Percentiles rank a stretch among this genome's conserved stretches.
Evolutionary conservation across 1,139 yeast genomes (phyloP).

Genomic region (Pichia cactophila): DNA sequence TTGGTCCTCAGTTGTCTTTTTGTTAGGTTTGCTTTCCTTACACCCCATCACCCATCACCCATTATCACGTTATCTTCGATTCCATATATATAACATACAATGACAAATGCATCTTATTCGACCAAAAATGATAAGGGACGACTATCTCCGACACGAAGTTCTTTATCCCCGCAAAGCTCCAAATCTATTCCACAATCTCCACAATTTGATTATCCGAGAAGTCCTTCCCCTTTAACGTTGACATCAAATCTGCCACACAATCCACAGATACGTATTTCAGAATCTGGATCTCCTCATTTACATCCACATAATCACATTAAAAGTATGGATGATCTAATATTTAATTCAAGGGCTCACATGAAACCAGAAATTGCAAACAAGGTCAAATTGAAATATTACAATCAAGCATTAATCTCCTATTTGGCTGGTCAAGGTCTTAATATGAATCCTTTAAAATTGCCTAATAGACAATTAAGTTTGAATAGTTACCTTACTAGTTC

Average conservation of each 20-base stretch:
- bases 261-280: not conserved
- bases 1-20: too few relatives aligned
- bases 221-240: not conserved
- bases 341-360: not conserved
- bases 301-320: conserved; percentile 9
- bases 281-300: not conserved
- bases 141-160: not conserved
- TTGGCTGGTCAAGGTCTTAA: conserved; percentile 24
- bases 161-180: not conserved
- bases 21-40: too few relatives aligned
- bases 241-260: not conserved
- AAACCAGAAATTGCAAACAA: not conserved
- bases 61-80: too few relatives aligned
- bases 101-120: not conserved
- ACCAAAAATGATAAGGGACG: too few relatives aligned
- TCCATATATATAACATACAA: too few relatives aligned
- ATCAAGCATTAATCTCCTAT: conserved; percentile 21
- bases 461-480: conserved; percentile 10
- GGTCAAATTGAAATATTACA: conserved; percentile 20
- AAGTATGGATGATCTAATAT: conserved; percentile 22
- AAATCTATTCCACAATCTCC: not conserved
- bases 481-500: conserved; percentile 1
- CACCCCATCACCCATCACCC: too few relatives aligned
- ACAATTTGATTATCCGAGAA: not conserved
- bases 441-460: conserved; percentile 22